These are phyloP conservation scores for Alternaria sp. DNA, from an alignment of 2,329 filamentous ascomycete genomes.

Conservation along the genomic window DNA sequence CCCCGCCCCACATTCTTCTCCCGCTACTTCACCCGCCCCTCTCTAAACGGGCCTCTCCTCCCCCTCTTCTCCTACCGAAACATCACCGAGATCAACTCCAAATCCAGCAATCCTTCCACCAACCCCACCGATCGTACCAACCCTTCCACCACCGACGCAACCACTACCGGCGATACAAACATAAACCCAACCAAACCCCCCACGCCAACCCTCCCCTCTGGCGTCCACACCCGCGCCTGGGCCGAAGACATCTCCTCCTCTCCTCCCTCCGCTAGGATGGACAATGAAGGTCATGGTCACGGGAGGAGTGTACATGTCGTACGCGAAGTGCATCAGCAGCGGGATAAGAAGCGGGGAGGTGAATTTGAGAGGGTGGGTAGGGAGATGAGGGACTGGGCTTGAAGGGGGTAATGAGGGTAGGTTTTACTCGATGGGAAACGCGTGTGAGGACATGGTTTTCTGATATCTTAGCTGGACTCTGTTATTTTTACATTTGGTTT, in stretches of 20 bases:
- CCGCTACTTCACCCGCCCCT: conserved; percentile 23
- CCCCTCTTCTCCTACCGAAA: conserved; percentile 24
- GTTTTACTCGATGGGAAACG: too few species aligned
- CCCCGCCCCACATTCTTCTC: conserved; percentile 21
- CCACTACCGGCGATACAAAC: background rate
- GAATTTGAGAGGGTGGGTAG: conserved; percentile 10
- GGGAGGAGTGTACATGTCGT: conserved; percentile 31
- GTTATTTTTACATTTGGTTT: background rate
- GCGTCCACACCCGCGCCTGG: conserved; percentile 34
- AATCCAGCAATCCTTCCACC: too few species aligned
- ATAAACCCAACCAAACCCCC: conserved; percentile 2
- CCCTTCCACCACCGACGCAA: background rate
- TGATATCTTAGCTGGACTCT: background rate
- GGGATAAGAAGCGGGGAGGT: conserved; percentile 7
- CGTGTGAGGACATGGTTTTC: too few species aligned
- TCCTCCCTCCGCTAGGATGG: background rate
- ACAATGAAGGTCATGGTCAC: background rate
- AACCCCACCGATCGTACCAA: too few species aligned
- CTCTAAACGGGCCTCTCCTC: conserved; percentile 14
- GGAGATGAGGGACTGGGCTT: conserved; percentile 13
- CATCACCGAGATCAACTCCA: background rate
- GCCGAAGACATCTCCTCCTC: conserved; percentile 12
- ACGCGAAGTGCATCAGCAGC: conserved; percentile 31
- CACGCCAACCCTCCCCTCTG: background rate
- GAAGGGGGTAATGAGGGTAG: too few species aligned